These are phyloP conservation scores for Fraxinus dipetala DNA, from an alignment of 305 asterid genomes.

Conservation along the genomic window DNA sequence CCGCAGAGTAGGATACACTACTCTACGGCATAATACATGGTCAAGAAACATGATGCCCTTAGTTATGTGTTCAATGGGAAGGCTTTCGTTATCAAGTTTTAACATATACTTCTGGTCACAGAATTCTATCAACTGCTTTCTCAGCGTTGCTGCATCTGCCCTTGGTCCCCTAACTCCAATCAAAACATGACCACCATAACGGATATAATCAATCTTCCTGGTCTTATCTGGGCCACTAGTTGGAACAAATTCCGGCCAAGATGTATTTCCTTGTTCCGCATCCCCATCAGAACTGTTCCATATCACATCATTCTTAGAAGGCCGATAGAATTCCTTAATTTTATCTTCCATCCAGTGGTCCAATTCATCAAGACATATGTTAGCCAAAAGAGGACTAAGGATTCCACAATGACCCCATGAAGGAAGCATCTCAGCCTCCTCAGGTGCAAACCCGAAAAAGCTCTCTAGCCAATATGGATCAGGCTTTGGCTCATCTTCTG, in stretches of 20 bases:
- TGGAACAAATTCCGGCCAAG: conserved; percentile 98
- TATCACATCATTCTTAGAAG: conserved; percentile 82
- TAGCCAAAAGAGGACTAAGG: conserved; percentile 82
- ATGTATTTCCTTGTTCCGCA: conserved; percentile 83
- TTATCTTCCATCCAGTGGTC: conserved; percentile 91
- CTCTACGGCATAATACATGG: conserved; percentile 88
- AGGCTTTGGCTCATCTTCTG: conserved; percentile 97
- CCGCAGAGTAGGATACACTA: conserved; percentile 86
- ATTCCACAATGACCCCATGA: conserved; percentile 99
- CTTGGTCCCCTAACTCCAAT: conserved; percentile 92
- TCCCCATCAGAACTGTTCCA: conserved; percentile 84
- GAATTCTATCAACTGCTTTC: conserved; percentile 81
- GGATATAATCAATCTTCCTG: conserved; percentile 83
- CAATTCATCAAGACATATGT: conserved; percentile 79
- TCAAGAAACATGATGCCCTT: conserved; percentile 96
- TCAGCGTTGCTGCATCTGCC: conserved; percentile 86
- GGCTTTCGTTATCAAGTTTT: conserved; percentile 84
- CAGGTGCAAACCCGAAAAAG: conserved; percentile 92
- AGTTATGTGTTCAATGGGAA: conserved; percentile 90
- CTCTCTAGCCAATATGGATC: conserved; percentile 91
- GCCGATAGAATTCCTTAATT: conserved; percentile 74
- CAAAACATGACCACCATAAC: conserved; percentile 87
- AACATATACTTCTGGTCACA: conserved; percentile 82
- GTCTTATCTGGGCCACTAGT: conserved; percentile 96
- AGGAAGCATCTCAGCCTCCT: conserved; percentile 78